phyloP scores from a whole-genome alignment of 164 flowering plant genomes.

The Echeveria elegans region DNA sequence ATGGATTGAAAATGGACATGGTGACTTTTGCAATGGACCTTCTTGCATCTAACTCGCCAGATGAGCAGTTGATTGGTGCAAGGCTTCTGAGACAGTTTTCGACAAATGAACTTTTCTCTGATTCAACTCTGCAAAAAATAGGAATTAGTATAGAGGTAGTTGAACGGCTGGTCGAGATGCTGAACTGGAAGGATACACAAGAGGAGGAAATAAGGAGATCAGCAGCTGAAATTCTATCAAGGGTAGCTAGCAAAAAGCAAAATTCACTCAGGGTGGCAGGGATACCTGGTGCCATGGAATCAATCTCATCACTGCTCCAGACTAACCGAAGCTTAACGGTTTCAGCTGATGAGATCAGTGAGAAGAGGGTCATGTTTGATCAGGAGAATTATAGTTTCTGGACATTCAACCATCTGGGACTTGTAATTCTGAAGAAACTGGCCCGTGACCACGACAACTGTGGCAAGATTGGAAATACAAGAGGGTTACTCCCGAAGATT shows the following conservation, averaged over 20 bases:
- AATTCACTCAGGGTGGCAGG: slow-evolving; percentile 79
- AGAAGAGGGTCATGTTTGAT: slow-evolving; percentile 36
- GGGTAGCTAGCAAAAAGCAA: slow-evolving; percentile 70
- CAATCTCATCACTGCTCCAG: slow-evolving; percentile 77
- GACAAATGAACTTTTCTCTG: slow-evolving; percentile 12
- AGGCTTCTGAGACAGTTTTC: slow-evolving; percentile 33
- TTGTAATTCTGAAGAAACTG: slow-evolving; percentile 72
- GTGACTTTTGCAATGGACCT: slow-evolving; percentile 73
- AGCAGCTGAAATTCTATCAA: slow-evolving; percentile 65
- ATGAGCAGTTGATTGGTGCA: slow-evolving; percentile 83
- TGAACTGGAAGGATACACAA: slow-evolving; percentile 78
- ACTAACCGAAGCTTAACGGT: slow-evolving; percentile 21
- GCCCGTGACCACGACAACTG: slow-evolving; percentile 84
- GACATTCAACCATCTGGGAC: slow-evolving; percentile 72
- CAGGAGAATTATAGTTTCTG: slow-evolving; percentile 46
- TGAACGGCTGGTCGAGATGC: slow-evolving; percentile 81
- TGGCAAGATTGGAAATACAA: slow-evolving; percentile 83
- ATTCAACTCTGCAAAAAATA: slow-evolving; percentile 75
- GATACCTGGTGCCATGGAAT: slow-evolving; percentile 85
- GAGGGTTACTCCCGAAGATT: slow-evolving; percentile 75
- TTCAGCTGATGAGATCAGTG: slow-evolving; percentile 49
- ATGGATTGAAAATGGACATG: slow-evolving; percentile 87
- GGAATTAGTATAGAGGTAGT: slow-evolving; percentile 55
- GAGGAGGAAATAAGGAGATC: slow-evolving; percentile 65
- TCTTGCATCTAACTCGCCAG: slow-evolving; percentile 49